Evolutionary conservation across 2,329 filamentous ascomycete genomes (phyloP).

Genomic region (Penicillium polonicum): DNA sequence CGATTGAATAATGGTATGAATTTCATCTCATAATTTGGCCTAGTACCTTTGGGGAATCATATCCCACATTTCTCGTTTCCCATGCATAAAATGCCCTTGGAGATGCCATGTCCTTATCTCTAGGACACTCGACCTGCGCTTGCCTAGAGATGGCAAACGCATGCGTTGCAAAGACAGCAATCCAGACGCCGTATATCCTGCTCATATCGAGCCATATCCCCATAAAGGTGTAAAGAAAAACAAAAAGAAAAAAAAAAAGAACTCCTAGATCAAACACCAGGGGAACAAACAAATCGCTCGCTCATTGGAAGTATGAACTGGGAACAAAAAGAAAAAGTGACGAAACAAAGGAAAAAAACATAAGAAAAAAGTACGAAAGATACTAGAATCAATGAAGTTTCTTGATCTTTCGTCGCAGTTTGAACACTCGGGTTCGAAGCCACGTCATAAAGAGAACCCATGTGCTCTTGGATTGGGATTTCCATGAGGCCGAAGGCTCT

Average conservation of each 20-base stretch:
- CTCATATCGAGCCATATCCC: conserved; percentile 5
- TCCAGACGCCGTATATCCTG: conserved; percentile 8
- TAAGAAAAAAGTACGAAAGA: conserved; percentile 26
- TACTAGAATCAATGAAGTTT: conserved; percentile 22
- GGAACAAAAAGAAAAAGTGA: not conserved
- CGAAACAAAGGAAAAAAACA: not conserved
- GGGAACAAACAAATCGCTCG: conserved; percentile 12
- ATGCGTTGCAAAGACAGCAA: conserved; percentile 6
- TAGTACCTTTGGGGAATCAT: conserved; percentile 2
- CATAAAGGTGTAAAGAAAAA: conserved; percentile 3
- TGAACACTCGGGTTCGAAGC: conserved; percentile 56
- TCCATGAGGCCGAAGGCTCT: conserved; percentile 27
- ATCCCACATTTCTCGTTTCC: conserved; percentile 8
- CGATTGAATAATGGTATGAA: not conserved
- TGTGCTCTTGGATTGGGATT: conserved; percentile 36
- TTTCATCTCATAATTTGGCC: conserved; percentile 5
- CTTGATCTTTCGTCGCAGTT: conserved; percentile 44
- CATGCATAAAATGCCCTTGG: conserved; percentile 9
- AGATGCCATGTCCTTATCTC: conserved; percentile 1
- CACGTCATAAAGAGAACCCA: conserved; percentile 59
- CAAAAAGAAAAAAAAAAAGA: not conserved
- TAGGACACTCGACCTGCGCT: conserved; percentile 10
- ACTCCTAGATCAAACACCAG: conserved; percentile 7
- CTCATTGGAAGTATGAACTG: conserved; percentile 9
- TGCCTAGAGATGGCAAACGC: conserved; percentile 1